Percentiles rank a stretch among this genome's conserved stretches.
Conservation (phyloP, 2,329 filamentous ascomycete species). For the Fusarium virguliforme region DNA sequence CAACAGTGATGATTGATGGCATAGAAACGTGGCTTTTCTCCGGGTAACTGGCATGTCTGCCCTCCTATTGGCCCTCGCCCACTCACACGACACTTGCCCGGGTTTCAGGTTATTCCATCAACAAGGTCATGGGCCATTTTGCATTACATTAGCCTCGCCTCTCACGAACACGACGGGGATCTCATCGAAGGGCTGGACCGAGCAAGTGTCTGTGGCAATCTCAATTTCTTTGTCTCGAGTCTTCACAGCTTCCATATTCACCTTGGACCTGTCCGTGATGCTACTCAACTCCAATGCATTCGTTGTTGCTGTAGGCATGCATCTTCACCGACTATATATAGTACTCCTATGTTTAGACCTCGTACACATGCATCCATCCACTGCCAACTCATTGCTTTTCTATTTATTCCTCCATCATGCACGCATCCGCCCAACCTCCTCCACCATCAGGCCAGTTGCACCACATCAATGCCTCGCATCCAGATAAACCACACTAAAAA, state of each 20-base stretch:
- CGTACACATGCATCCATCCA: background rate
- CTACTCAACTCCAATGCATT: background rate
- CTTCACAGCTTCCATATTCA: constrained; percentile 1
- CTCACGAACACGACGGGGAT: constrained; percentile 20
- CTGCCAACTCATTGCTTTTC: constrained; percentile 31
- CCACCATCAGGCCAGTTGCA: background rate
- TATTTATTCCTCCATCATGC: constrained; percentile 21
- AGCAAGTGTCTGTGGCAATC: constrained; percentile 43
- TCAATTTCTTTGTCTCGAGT: constrained; percentile 33
- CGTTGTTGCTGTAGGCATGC: background rate
- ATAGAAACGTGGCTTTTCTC: background rate
- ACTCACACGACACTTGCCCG: constrained; percentile 19
- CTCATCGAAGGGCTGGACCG: constrained; percentile 15
- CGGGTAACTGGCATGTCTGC: background rate
- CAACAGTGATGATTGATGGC: background rate
- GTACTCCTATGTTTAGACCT: constrained; percentile 1
- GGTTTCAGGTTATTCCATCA: constrained; percentile 45
- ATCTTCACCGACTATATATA: background rate
- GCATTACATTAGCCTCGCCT: constrained; percentile 12
- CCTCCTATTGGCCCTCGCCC: constrained; percentile 11
- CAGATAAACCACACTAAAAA: constrained; percentile 15
- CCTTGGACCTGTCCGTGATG: background rate
- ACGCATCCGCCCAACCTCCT: constrained; percentile 2
- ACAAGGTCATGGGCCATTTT: constrained; percentile 38
- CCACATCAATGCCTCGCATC: background rate